These are phyloP conservation scores for Debaryomyces castellii DNA, from an alignment of 805 yeast genomes.

Conservation along the genomic window DNA sequence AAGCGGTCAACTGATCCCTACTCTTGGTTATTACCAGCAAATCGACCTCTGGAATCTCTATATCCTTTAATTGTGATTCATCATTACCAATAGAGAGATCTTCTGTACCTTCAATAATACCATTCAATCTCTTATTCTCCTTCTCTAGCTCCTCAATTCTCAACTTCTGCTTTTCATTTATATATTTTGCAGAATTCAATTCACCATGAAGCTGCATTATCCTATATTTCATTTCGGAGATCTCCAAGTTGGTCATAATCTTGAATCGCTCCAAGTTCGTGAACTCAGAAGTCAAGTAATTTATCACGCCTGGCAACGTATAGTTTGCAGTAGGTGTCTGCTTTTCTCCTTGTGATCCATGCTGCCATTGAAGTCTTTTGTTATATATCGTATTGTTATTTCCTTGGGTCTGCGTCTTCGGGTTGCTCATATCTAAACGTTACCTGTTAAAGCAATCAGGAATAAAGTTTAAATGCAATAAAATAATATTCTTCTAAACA, in stretches of 20 bases:
- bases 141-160: slow-evolving; percentile 39
- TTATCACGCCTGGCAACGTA: slow-evolving; percentile 60
- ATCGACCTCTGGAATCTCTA: slow-evolving; percentile 33
- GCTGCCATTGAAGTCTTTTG: slow-evolving; percentile 13
- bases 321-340: slow-evolving; percentile 41
- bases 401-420: neutral
- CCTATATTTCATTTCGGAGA: slow-evolving; percentile 49
- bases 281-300: slow-evolving; percentile 58
- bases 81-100: neutral
- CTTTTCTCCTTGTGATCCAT: slow-evolving; percentile 6
- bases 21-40: slow-evolving; percentile 30
- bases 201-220: slow-evolving; percentile 55
- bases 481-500: neutral
- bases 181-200: slow-evolving; percentile 41
- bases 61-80: neutral
- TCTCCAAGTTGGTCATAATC: slow-evolving; percentile 53
- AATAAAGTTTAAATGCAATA: no score
- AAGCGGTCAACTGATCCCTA: slow-evolving; percentile 30
- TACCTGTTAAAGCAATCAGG: neutral
- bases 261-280: slow-evolving; percentile 43
- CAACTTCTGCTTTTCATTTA: slow-evolving; percentile 42
- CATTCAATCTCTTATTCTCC: slow-evolving; percentile 14
- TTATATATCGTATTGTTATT: neutral
- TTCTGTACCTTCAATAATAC: neutral
- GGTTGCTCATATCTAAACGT: neutral